Percentiles rank a stretch among this genome's conserved stretches.
These are phyloP conservation scores for Papilionanthe hybrid DNA, from an alignment of 116 monocot species.

Conservation along the genomic window DNA sequence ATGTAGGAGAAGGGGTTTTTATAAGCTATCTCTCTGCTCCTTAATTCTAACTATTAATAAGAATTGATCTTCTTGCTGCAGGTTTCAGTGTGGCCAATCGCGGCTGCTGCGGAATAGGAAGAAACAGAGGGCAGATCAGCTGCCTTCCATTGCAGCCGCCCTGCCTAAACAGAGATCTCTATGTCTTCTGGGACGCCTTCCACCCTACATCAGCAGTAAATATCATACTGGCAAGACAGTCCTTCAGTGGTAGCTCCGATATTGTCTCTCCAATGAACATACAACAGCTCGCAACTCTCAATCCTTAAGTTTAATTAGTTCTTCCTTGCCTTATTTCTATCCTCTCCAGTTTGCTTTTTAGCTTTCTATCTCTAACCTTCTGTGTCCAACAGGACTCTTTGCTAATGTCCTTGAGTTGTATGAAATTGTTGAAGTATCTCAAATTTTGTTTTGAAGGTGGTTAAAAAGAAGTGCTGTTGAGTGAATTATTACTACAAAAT, in stretches of 20 bases:
- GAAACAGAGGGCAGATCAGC: slow-evolving; percentile 76
- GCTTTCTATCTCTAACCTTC: not conserved
- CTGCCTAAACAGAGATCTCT: slow-evolving; percentile 47
- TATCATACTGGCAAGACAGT: slow-evolving; percentile 41
- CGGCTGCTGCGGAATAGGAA: slow-evolving; percentile 83
- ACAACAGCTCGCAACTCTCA: slow-evolving; percentile 25
- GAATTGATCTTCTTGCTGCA: slow-evolving; percentile 13
- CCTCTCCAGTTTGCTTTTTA: not conserved
- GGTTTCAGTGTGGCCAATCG: slow-evolving; percentile 51
- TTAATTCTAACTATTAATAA: not conserved
- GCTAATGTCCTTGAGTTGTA: not conserved
- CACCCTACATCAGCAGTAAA: slow-evolving; percentile 71
- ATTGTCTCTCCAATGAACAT: slow-evolving; percentile 73
- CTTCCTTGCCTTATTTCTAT: not conserved
- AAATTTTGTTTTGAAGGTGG: not conserved
- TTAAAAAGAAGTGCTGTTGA: not conserved
- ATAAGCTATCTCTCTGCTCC: not conserved
- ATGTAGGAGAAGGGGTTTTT: not conserved
- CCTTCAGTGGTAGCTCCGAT: slow-evolving; percentile 44
- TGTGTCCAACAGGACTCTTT: not conserved
- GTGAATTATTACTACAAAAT: not conserved
- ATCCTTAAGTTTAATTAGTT: not conserved
- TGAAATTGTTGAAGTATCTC: not conserved
- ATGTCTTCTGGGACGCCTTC: slow-evolving; percentile 81
- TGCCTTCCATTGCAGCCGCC: slow-evolving; percentile 69